phyloP scores from a whole-genome alignment of 192 early-diverging fungal species.

The Glomus cerebriforme region DNA sequence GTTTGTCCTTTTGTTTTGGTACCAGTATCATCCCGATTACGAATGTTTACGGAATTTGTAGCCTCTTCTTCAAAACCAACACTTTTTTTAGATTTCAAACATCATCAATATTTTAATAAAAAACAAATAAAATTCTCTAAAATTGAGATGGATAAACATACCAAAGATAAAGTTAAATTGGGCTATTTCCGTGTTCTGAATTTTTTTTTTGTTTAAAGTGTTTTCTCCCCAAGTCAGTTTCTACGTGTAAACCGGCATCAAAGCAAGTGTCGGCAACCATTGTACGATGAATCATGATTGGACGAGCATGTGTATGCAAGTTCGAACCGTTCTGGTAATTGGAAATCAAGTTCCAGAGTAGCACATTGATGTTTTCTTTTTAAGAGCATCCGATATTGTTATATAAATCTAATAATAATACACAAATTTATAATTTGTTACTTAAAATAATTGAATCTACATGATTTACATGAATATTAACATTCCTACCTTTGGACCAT shows the following conservation, averaged over 20 bases:
- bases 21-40: conserved; percentile 83
- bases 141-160: no score
- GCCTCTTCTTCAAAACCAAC: conserved; percentile 86
- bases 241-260: conserved; percentile 77
- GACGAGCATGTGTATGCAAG: conserved; percentile 68
- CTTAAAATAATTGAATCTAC: no score
- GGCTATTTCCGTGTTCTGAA: conserved; percentile 89
- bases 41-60: conserved; percentile 82
- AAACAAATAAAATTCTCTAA: no score
- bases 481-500: conserved; percentile 80
- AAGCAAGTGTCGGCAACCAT: conserved; percentile 76
- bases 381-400: conserved; percentile 89
- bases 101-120: no score
- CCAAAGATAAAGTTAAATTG: conserved; percentile 95
- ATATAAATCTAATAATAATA: conserved; percentile 87
- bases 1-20: conserved; percentile 83
- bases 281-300: conserved; percentile 98
- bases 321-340: conserved; percentile 91
- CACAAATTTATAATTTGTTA: background rate
- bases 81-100: no score
- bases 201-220: conserved; percentile 97
- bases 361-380: conserved; percentile 94
- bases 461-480: background rate
- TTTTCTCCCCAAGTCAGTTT: conserved; percentile 83
- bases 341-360: conserved; percentile 98